A percentile compares a stretch with the other conserved stretches of the same genome.
Conservation (phyloP, 2,329 filamentous ascomycete genomes). For the Capronia coronata region DNA sequence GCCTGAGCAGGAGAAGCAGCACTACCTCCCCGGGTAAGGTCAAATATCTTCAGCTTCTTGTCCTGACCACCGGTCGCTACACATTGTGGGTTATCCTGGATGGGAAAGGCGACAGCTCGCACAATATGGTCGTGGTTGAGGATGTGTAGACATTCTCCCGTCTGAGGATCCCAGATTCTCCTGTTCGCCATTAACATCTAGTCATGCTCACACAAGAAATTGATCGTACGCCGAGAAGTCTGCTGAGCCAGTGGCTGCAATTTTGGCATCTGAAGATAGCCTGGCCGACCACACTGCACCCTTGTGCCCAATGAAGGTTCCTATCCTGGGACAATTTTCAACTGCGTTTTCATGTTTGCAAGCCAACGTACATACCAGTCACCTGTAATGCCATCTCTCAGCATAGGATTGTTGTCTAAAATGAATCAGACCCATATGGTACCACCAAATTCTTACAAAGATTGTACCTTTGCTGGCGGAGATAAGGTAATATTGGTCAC, state of each 20-base stretch:
- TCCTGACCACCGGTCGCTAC: slow-evolving; percentile 91
- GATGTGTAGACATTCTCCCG: slow-evolving; percentile 78
- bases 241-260: slow-evolving; percentile 87
- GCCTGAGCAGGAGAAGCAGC: slow-evolving; percentile 38
- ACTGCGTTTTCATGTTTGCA: slow-evolving; percentile 1
- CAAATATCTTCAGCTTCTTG: slow-evolving; percentile 93
- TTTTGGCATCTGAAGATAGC: slow-evolving; percentile 76
- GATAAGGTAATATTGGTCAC: slow-evolving; percentile 83
- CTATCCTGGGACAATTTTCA: slow-evolving; percentile 55
- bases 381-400: slow-evolving; percentile 89
- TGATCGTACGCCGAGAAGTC: slow-evolving; percentile 80
- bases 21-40: slow-evolving; percentile 52
- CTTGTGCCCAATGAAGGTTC: slow-evolving; percentile 96
- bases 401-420: slow-evolving; percentile 93
- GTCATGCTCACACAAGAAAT: not conserved
- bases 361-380: slow-evolving; percentile 59
- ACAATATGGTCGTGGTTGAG: slow-evolving; percentile 94
- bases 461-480: slow-evolving; percentile 77
- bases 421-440: slow-evolving; percentile 5
- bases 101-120: slow-evolving; percentile 82
- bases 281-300: slow-evolving; percentile 95
- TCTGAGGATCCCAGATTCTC: slow-evolving; percentile 96
- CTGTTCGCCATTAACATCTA: slow-evolving; percentile 42
- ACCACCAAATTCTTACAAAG: not conserved
- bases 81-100: slow-evolving; percentile 68